Percentiles rank a stretch among this genome's conserved stretches.
Conservation (phyloP, 768 basidiomycete species). For the Trametes gibbosa region DNA sequence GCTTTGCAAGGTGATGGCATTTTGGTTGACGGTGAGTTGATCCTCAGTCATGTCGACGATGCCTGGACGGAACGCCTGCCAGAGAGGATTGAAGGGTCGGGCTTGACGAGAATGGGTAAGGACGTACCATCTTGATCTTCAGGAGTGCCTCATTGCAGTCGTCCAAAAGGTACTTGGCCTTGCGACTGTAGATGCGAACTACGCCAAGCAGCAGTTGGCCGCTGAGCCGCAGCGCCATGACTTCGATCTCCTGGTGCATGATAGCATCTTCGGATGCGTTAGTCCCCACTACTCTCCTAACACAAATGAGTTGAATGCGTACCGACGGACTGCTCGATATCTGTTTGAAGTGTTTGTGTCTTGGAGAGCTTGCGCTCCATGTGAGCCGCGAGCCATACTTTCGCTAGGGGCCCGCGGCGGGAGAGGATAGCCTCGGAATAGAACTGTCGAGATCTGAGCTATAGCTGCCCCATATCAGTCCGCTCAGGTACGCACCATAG, state of each 20-base stretch:
- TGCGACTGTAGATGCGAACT: constrained; percentile 94
- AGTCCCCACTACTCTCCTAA: neutral
- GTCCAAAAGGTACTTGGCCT: constrained; percentile 95
- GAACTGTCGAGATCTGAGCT: constrained; percentile 47
- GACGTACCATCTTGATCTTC: constrained; percentile 87
- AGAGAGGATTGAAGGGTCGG: neutral
- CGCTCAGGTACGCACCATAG: constrained; percentile 18
- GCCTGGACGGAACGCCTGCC: constrained; percentile 89
- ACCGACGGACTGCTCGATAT: constrained; percentile 94
- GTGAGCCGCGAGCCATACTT: constrained; percentile 99
- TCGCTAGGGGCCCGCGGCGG: constrained; percentile 89
- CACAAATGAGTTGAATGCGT: constrained; percentile 28
- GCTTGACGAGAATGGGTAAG: neutral
- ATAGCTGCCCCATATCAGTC: neutral
- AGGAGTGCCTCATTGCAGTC: constrained; percentile 96
- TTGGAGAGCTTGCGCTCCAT: constrained; percentile 98
- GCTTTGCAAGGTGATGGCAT: constrained; percentile 83
- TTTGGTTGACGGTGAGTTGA: constrained; percentile 81
- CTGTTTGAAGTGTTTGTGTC: constrained; percentile 89
- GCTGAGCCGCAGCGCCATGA: constrained; percentile 94
- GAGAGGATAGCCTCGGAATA: constrained; percentile 94
- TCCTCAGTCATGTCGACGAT: constrained; percentile 96
- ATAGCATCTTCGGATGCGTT: constrained; percentile 64
- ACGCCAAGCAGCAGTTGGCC: constrained; percentile 96
- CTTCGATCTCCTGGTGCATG: constrained; percentile 87